These are phyloP conservation scores for Urochloa ruziziensis DNA, from an alignment of 176 grass and related monocot species.

Conservation along the genomic window DNA sequence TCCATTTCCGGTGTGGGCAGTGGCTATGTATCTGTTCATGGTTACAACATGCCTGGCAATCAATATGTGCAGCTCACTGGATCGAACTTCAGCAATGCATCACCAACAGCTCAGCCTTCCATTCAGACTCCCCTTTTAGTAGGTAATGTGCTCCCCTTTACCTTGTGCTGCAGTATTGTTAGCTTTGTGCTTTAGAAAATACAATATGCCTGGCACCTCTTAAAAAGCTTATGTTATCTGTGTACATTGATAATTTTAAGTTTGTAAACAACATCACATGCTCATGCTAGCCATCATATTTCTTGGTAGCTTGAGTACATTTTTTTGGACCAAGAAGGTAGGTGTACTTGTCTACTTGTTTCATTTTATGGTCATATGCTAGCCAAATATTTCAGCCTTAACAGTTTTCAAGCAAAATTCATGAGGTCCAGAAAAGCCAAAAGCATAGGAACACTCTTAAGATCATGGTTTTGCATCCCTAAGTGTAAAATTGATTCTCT, in stretches of 20 bases:
- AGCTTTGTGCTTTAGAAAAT: neutral
- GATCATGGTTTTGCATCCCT: neutral
- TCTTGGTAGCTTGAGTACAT: neutral
- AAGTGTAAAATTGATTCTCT: neutral
- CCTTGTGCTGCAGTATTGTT: neutral
- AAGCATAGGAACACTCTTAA: neutral
- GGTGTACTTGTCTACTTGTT: neutral
- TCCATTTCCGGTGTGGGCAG: conserved; percentile 55
- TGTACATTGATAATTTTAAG: neutral
- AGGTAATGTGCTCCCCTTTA: conserved; percentile 38
- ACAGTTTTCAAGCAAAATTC: neutral
- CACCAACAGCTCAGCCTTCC: conserved; percentile 51
- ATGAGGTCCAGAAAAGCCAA: neutral
- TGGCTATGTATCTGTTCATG: conserved; percentile 55
- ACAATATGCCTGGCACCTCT: neutral
- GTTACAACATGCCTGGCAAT: conserved; percentile 71
- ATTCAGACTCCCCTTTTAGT: conserved; percentile 82
- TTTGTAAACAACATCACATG: neutral
- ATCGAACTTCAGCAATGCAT: conserved; percentile 54
- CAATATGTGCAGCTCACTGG: conserved; percentile 69
- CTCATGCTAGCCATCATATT: neutral
- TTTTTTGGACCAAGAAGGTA: neutral
- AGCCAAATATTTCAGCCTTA: too few species aligned
- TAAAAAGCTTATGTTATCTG: neutral
- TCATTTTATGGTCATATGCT: neutral